Base-by-base conservation (phyloP, 2,329 filamentous ascomycete species). In the Penicillium sp. region DNA sequence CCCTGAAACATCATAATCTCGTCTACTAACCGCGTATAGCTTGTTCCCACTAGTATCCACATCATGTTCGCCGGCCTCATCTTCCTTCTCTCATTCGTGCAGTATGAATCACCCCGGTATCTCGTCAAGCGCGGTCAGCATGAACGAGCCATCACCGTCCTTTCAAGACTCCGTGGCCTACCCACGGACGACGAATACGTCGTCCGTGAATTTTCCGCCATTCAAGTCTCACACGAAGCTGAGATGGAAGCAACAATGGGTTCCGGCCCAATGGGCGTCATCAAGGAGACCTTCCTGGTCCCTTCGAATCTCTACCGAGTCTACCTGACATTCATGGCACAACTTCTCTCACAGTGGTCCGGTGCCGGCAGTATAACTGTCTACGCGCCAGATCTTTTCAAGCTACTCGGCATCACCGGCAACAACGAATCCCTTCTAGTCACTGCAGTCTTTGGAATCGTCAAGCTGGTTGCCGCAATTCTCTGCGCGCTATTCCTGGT, bases 1-100 rank as follows among this genome's bases (percentile, higher is more conserved):
- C 4, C 9, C 12, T 36, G 2, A 36, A 13, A 46, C 5, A 16
- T 5, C 4, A 31, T 12, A 14, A 25, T 39, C 12, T 12, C 12
- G 41, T 12, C 10, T 31, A 30, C 50, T 59, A 11, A 58, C 47
- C 9, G 2, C 5, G 8, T 27, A 11, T 34, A 70, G 69, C 57
- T 65, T 36, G 79, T 89, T 0, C 87, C 88, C 0, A 89, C 86
- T 35, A 83, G 82, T 57, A 74, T 91, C 49, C 87, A 92, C 64
- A 75, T 92, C 66, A 89, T 89, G 63, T 89, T 91, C 62, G 83
- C 87, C 2, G 80, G 80, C 4, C 70, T 91, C 52, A 89, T 90
- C 64, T 80, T 88, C 62, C 59, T 81, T 48, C 75, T 90, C 12
- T 87, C 82, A 10, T 84, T 88, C 65, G 78, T 86, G 58, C 80